A percentile compares a stretch with the other conserved stretches of the same genome.
These are phyloP conservation scores for Oryza meyeriana DNA, from an alignment of 176 grass and related monocot species.

Conservation along the genomic window DNA sequence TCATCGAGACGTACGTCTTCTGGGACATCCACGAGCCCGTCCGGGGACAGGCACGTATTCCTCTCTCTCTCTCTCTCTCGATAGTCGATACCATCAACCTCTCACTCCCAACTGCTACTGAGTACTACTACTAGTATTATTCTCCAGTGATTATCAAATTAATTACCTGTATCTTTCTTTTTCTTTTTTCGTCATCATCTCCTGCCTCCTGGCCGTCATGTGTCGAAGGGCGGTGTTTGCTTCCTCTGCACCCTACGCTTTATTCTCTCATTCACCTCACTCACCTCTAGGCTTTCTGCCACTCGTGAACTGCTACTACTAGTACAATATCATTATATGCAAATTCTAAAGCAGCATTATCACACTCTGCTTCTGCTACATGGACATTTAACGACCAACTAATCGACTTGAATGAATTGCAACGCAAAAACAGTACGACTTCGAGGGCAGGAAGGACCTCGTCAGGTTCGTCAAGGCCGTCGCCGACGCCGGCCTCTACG, in stretches of 20 bases:
- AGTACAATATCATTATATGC: not conserved
- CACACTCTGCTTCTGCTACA: not conserved
- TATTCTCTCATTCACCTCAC: slow-evolving; percentile 12
- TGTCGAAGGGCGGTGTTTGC: slow-evolving; percentile 20
- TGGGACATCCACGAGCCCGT: slow-evolving; percentile 97
- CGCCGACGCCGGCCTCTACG: slow-evolving; percentile 87
- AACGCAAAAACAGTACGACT: slow-evolving; percentile 74
- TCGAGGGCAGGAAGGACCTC: slow-evolving; percentile 95
- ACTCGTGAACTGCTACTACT: not conserved
- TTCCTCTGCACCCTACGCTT: slow-evolving; percentile 44
- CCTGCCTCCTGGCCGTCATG: slow-evolving; percentile 7
- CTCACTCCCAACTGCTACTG: too few relatives aligned
- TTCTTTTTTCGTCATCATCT: not conserved
- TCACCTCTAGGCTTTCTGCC: not conserved
- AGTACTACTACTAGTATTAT: too few relatives aligned
- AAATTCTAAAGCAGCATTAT: not conserved
- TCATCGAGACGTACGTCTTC: slow-evolving; percentile 93
- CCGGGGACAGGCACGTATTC: slow-evolving; percentile 60
- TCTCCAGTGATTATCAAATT: not conserved
- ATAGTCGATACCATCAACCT: too few relatives aligned
- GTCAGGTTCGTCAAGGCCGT: slow-evolving; percentile 79
- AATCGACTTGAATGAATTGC: not conserved
- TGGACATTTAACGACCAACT: not conserved
- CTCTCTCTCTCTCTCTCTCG: not conserved
- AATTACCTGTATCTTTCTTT: not conserved